Conservation (phyloP, 768 basidiomycete species). For the Mycena indigotica region DNA sequence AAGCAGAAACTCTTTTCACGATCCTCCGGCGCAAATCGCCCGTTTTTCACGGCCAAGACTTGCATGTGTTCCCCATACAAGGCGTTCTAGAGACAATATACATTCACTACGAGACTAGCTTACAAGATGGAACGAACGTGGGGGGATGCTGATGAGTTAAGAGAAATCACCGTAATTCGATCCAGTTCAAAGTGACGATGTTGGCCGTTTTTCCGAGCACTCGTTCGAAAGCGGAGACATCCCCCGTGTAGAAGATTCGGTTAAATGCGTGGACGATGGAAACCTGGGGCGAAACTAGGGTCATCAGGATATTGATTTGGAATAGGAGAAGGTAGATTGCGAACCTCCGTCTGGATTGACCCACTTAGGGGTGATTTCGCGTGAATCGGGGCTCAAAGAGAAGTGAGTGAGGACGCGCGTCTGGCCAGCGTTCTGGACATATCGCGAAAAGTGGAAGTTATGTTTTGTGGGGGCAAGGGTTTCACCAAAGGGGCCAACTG, state of each 20-base stretch:
- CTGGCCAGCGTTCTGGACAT: neutral
- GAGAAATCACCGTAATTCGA: neutral
- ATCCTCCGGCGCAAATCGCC: too few relatives aligned
- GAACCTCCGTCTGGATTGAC: slow-evolving; percentile 25
- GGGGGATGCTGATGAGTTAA: too few relatives aligned
- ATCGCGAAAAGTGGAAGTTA: slow-evolving; percentile 9
- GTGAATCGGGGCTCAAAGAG: slow-evolving; percentile 14
- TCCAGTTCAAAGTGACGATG: slow-evolving; percentile 8
- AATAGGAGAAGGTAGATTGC: neutral
- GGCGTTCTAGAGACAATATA: too few relatives aligned
- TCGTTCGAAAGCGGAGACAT: slow-evolving; percentile 19
- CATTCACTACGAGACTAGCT: too few relatives aligned
- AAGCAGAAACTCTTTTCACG: too few relatives aligned
- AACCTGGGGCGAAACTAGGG: slow-evolving; percentile 17
- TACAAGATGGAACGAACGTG: too few relatives aligned
- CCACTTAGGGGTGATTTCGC: slow-evolving; percentile 27
- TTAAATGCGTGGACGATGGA: slow-evolving; percentile 20
- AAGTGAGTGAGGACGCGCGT: slow-evolving; percentile 19
- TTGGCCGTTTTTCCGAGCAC: neutral
- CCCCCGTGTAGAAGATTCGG: slow-evolving; percentile 28
- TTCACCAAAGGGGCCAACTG: slow-evolving; percentile 12
- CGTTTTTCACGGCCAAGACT: too few relatives aligned
- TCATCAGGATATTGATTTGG: neutral
- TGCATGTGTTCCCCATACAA: too few relatives aligned
- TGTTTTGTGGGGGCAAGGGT: neutral